These are phyloP conservation scores for Capillidium heterosporum DNA, from an alignment of 371 early-diverging fungal species.

Conservation along the genomic window DNA sequence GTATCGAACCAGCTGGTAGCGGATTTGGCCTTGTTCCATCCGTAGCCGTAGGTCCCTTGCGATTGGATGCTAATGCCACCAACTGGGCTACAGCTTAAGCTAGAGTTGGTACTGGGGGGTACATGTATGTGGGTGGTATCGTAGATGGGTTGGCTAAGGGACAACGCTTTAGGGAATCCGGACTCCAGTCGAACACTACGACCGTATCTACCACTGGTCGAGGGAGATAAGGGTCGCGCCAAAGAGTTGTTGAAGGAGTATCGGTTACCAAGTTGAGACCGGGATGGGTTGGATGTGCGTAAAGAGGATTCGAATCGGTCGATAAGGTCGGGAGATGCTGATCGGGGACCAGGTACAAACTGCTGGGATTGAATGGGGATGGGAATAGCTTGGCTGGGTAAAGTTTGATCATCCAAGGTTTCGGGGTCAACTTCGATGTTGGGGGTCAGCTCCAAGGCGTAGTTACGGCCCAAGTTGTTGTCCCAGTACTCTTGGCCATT, in stretches of 20 bases:
- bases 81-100: neutral
- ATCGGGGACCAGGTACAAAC: too few species aligned
- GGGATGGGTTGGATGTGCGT: neutral
- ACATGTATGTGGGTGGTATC: neutral
- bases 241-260: neutral
- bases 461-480: constrained; percentile 5
- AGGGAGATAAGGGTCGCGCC: neutral
- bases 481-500: constrained; percentile 7
- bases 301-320: too few species aligned
- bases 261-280: neutral
- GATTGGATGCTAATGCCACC: too few species aligned
- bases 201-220: neutral
- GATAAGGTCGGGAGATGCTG: too few species aligned
- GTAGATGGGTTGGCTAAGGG: neutral
- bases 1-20: neutral
- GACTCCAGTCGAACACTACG: neutral
- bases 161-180: neutral
- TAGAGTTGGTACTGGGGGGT: neutral
- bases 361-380: neutral
- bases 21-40: neutral
- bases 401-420: neutral
- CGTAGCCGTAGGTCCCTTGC: too few species aligned
- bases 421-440: constrained; percentile 1
- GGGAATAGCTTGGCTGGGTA: neutral
- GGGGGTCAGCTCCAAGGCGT: neutral